phyloP scores from a whole-genome alignment of 2,329 filamentous ascomycete genomes.

The Colletotrichum limetticola region DNA sequence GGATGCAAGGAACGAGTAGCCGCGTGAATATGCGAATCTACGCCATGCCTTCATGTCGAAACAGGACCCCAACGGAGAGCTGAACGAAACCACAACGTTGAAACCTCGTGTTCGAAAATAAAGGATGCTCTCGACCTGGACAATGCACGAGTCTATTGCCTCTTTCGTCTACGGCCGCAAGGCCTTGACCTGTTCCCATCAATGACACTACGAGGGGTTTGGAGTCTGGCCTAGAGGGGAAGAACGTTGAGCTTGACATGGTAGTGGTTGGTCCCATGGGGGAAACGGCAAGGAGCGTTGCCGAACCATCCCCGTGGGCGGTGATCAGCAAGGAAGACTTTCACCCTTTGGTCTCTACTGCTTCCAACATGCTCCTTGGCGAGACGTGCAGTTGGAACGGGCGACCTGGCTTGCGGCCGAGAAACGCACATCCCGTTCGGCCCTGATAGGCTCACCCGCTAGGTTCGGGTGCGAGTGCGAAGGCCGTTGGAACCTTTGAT shows the following conservation, averaged over 20 bases:
- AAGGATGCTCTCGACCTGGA: neutral
- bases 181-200: neutral
- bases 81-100: neutral
- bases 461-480: neutral
- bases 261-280: neutral
- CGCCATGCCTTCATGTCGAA: neutral
- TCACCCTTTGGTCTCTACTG: neutral
- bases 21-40: neutral
- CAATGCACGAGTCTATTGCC: neutral
- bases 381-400: neutral
- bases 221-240: neutral
- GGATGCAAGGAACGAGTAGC: neutral
- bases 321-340: neutral
- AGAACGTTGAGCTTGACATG: neutral
- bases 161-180: neutral
- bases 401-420: neutral
- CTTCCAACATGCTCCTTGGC: neutral
- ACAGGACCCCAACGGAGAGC: conserved; percentile 15
- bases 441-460: neutral
- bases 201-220: neutral
- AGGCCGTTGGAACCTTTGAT: neutral
- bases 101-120: conserved; percentile 27
- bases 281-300: neutral
- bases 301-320: neutral
- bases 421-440: neutral